These are phyloP conservation scores for Herpetospermum pedunculosum DNA, from an alignment of 306 rosid species.

Conservation along the genomic window DNA sequence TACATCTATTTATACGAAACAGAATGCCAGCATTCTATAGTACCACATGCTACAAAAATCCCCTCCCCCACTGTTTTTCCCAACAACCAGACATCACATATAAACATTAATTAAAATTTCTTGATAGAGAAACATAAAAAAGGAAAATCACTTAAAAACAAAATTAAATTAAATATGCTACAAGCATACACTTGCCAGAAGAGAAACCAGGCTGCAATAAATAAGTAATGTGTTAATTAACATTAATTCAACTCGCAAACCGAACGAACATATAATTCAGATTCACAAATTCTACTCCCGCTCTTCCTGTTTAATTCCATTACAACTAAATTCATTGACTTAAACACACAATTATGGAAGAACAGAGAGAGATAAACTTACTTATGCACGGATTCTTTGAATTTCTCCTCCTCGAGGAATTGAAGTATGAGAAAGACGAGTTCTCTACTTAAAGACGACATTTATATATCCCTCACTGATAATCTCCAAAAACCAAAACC, in stretches of 20 bases:
- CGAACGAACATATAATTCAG: neutral
- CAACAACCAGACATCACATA: neutral
- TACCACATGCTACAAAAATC: neutral
- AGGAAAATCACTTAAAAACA: neutral
- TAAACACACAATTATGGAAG: neutral
- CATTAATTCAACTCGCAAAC: neutral
- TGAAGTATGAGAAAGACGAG: constrained; percentile 83
- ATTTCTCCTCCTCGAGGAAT: constrained; percentile 78
- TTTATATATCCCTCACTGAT: constrained; percentile 10
- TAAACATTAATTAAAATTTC: neutral
- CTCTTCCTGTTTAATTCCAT: neutral
- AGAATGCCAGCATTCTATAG: neutral
- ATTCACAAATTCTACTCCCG: neutral
- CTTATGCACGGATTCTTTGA: constrained; percentile 63
- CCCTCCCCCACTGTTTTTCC: neutral
- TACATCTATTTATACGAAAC: neutral
- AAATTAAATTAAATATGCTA: neutral
- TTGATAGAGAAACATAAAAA: neutral
- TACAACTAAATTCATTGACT: neutral
- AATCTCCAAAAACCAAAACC: constrained; percentile 14
- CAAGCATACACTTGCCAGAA: neutral
- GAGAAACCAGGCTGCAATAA: neutral
- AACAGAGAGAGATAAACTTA: constrained; percentile 13
- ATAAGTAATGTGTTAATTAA: neutral
- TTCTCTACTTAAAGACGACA: constrained; percentile 81